Base-by-base conservation (phyloP, 2,329 filamentous ascomycete species). In the Hypoxylon sp. region DNA sequence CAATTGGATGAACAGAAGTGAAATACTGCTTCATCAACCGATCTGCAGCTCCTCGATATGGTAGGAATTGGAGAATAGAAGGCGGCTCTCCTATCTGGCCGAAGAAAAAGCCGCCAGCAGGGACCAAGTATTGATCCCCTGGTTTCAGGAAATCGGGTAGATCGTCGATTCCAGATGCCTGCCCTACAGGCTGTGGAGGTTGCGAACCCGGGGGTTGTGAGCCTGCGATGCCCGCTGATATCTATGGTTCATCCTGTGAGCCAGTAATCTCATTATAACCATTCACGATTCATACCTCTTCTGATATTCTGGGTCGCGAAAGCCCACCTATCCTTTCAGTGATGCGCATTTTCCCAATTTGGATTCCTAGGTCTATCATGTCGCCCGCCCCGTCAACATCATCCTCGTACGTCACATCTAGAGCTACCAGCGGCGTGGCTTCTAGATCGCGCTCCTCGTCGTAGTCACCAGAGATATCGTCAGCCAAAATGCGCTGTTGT, bases 281-380 rank as follows among this genome's bases (percentile, higher is more conserved):
- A 65, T 47, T 15, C 51, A 24, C 62, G 59, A 65, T 61, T 65
- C 82, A 70, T 81, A 92, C 88, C 83, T 93, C 91, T 77, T 93
- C 89, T 3, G 87, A 85, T 63, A 94, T 85, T 72, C 89, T 88
- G 2, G 92, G 91, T 50, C 91, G 84, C 47, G 92, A 89, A 71
- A 92, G 86, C 0, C 91, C 91, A 15, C 92, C 92, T 69, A 94
- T 88, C 39, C 91, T 85, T 75, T 94, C 92, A 2, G 90, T 93
- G 66, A 94, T 88, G 65, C 87, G 87, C 85, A 93, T 87, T 76
- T 88, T 91, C 1, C 92, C 92, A 67, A 94, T 84, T 70, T 87
- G 86, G 64, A 93, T 87, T 1, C 92, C 92, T 27, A 94, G 81
- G 78, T 94, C 92, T 71, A 92, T 86, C 50, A 93, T 80, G 65